phyloP scores from a whole-genome alignment of 148 eudicot genomes.

The Silene latifolia region DNA sequence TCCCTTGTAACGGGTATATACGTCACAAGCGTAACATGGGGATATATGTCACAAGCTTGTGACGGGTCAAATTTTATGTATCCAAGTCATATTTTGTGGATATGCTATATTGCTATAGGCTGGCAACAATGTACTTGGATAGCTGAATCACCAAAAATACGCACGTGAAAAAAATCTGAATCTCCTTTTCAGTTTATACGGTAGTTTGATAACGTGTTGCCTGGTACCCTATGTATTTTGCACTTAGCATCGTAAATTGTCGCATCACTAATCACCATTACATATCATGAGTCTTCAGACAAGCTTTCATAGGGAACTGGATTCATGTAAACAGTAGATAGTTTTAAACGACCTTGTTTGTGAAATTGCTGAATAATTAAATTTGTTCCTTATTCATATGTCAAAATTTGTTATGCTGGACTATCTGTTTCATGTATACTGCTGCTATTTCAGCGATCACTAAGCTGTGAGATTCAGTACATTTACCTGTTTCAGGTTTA shows the following conservation, averaged over 20 bases:
- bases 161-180: too few relatives aligned
- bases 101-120: not conserved
- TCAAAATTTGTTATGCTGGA: too few relatives aligned
- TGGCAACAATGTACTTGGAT: not conserved
- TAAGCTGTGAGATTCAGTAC: not conserved
- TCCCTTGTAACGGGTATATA: too few relatives aligned
- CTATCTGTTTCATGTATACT: not conserved
- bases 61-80: not conserved
- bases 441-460: constrained; percentile 7
- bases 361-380: too few relatives aligned
- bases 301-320: not conserved
- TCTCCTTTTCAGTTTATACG: too few relatives aligned
- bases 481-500: not conserved
- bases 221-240: too few relatives aligned
- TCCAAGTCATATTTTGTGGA: not conserved
- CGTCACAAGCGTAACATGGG: too few relatives aligned
- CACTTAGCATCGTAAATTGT: not conserved
- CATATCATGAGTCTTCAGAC: not conserved
- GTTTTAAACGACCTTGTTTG: too few relatives aligned
- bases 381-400: too few relatives aligned
- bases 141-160: not conserved
- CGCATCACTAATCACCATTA: too few relatives aligned
- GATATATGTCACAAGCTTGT: too few relatives aligned
- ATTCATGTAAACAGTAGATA: too few relatives aligned
- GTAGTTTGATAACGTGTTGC: not conserved